phyloP scores from a whole-genome alignment of 1,139 yeast genomes.

The Lodderomyces jiufengensis region DNA sequence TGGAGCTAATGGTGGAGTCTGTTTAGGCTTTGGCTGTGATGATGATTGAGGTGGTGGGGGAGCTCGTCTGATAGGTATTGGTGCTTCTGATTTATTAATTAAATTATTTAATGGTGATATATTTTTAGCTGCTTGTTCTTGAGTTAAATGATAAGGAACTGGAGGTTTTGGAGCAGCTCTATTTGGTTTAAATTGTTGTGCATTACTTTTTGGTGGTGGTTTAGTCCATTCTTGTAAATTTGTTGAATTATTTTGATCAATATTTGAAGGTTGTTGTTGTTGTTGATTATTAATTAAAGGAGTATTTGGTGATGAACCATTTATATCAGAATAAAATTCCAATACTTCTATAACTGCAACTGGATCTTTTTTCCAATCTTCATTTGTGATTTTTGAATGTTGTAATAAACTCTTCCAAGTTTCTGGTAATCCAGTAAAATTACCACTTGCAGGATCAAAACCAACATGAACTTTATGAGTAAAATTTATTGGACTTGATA shows the following conservation, averaged over 20 bases:
- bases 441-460: slow-evolving; percentile 69
- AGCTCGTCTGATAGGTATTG: slow-evolving; percentile 50
- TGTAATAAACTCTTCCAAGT: slow-evolving; percentile 74
- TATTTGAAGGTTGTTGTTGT: background rate
- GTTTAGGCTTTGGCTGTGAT: background rate
- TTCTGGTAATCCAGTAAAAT: slow-evolving; percentile 74
- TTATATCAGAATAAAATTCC: slow-evolving; percentile 67
- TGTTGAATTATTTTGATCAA: slow-evolving; percentile 4
- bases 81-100: slow-evolving; percentile 25
- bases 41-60: slow-evolving; percentile 47
- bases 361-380: slow-evolving; percentile 81
- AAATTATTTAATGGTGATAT: slow-evolving; percentile 36
- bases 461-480: slow-evolving; percentile 65
- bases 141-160: slow-evolving; percentile 36
- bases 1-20: slow-evolving; percentile 4
- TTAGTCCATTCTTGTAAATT: slow-evolving; percentile 42
- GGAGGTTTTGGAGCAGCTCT: slow-evolving; percentile 47
- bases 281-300: slow-evolving; percentile 15
- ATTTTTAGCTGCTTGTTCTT: slow-evolving; percentile 8
- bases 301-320: slow-evolving; percentile 31
- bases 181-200: slow-evolving; percentile 30
- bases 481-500: slow-evolving; percentile 75
- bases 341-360: slow-evolving; percentile 88
- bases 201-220: slow-evolving; percentile 24
- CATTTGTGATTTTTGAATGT: slow-evolving; percentile 76